phyloP scores from a whole-genome alignment of 1,284 basidiomycete species.

The Leccinum angustisporum region DNA sequence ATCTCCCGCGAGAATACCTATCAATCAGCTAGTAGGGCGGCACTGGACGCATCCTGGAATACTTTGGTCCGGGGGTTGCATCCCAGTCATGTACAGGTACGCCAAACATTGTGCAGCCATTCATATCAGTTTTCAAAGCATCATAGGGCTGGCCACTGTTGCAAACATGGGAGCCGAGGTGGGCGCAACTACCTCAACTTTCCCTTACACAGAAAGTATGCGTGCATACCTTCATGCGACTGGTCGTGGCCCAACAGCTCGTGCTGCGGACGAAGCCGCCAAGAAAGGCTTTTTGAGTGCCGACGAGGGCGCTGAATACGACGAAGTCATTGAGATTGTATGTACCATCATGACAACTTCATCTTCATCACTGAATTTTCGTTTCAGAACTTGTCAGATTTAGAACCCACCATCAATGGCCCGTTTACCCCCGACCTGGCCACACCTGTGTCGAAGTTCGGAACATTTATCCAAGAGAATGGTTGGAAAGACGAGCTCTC shows the following conservation, averaged over 20 bases:
- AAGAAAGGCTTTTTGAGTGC: conserved; percentile 75
- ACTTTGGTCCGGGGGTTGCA: conserved; percentile 93
- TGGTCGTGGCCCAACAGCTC: conserved; percentile 84
- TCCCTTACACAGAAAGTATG: conserved; percentile 95
- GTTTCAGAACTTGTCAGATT: conserved; percentile 77
- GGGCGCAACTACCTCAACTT: conserved; percentile 96
- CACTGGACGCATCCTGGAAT: conserved; percentile 95
- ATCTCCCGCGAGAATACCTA: background rate
- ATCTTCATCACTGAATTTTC: background rate
- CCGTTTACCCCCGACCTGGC: conserved; percentile 98
- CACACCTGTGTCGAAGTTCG: conserved; percentile 93
- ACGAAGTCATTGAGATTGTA: conserved; percentile 93
- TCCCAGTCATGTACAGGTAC: conserved; percentile 90
- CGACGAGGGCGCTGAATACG: conserved; percentile 92
- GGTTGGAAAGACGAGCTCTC: conserved; percentile 93
- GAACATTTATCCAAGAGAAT: conserved; percentile 75
- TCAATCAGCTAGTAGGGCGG: conserved; percentile 63
- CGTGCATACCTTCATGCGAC: conserved; percentile 88
- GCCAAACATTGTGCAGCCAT: conserved; percentile 8
- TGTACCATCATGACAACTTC: conserved; percentile 29
- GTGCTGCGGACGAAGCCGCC: conserved; percentile 86
- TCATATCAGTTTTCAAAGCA: background rate
- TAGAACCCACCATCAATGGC: conserved; percentile 96
- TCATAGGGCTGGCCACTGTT: conserved; percentile 83
- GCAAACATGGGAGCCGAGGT: conserved; percentile 99